Evolutionary conservation across 371 early-diverging fungal species (phyloP).

Genomic region (Saksenaea oblongispora): DNA sequence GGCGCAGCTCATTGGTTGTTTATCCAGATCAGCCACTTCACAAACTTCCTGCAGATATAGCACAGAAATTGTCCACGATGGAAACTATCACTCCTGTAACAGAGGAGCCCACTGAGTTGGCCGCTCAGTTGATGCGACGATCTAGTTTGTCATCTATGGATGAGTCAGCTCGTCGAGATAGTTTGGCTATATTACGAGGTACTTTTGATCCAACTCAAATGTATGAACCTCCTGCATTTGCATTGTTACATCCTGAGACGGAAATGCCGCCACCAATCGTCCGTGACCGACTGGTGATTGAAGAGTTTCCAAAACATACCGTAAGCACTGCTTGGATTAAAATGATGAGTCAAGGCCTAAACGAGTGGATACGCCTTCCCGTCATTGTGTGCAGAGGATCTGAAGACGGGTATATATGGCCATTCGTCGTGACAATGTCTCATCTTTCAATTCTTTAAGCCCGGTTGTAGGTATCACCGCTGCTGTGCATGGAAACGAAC

Average conservation of each 20-base stretch:
- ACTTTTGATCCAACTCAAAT: constrained; percentile 52
- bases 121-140: neutral
- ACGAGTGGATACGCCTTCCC: constrained; percentile 70
- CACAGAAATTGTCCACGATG: neutral
- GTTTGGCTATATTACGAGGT: constrained; percentile 27
- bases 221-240: constrained; percentile 61
- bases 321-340: constrained; percentile 75
- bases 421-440: neutral
- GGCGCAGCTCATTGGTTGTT: constrained; percentile 47
- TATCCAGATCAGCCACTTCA: constrained; percentile 46
- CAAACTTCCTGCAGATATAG: neutral
- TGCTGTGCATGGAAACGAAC: constrained; percentile 90
- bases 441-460: constrained; percentile 1
- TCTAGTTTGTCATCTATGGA: neutral
- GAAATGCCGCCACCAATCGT: constrained; percentile 71
- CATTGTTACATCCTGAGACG: constrained; percentile 47
- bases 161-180: constrained; percentile 23
- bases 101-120: neutral
- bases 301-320: constrained; percentile 64
- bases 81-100: neutral
- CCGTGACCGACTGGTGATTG: constrained; percentile 60
- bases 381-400: constrained; percentile 69
- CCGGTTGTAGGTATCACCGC: constrained; percentile 59
- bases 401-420: constrained; percentile 47
- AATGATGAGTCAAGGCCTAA: constrained; percentile 70